phyloP scores from a whole-genome alignment of 2,329 filamentous ascomycete genomes.

The Clarireedia homoeocarpa region DNA sequence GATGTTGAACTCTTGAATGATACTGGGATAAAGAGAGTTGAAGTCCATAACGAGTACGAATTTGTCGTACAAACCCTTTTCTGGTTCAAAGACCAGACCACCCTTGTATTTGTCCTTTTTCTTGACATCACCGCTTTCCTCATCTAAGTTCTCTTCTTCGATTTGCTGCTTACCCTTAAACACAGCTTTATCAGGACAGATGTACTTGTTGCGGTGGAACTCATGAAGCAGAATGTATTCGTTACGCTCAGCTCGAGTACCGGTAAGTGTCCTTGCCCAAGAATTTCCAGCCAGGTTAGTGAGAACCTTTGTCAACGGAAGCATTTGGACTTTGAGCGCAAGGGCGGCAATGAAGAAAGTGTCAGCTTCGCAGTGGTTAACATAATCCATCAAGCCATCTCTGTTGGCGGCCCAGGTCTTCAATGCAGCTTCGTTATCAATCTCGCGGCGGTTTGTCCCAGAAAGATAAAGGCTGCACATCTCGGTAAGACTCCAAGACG shows the following conservation, averaged over 20 bases:
- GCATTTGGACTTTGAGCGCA: constrained; percentile 80
- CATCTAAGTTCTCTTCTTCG: constrained; percentile 63
- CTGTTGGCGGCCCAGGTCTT: constrained; percentile 80
- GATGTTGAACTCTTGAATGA: constrained; percentile 99
- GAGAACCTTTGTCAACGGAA: constrained; percentile 87
- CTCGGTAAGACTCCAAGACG: constrained; percentile 95
- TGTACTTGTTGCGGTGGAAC: constrained; percentile 94
- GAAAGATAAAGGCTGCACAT: constrained; percentile 91
- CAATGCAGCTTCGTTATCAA: constrained; percentile 82
- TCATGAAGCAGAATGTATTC: constrained; percentile 98
- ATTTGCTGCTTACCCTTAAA: constrained; percentile 66
- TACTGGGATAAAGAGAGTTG: constrained; percentile 99
- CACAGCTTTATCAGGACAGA: constrained; percentile 89
- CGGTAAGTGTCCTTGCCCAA: constrained; percentile 91
- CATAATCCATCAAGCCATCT: constrained; percentile 83
- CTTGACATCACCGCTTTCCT: constrained; percentile 68
- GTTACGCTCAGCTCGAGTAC: constrained; percentile 93
- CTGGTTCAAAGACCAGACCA: constrained; percentile 94
- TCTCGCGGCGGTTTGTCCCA: constrained; percentile 57
- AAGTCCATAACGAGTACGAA: constrained; percentile 99
- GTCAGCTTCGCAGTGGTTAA: constrained; percentile 89
- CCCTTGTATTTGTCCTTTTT: constrained; percentile 99
- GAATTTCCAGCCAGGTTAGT: constrained; percentile 97
- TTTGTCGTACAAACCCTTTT: constrained; percentile 96
- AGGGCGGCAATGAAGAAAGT: constrained; percentile 94